These are phyloP conservation scores for Nemania serpens DNA, from an alignment of 2,329 filamentous ascomycete genomes.

Conservation along the genomic window DNA sequence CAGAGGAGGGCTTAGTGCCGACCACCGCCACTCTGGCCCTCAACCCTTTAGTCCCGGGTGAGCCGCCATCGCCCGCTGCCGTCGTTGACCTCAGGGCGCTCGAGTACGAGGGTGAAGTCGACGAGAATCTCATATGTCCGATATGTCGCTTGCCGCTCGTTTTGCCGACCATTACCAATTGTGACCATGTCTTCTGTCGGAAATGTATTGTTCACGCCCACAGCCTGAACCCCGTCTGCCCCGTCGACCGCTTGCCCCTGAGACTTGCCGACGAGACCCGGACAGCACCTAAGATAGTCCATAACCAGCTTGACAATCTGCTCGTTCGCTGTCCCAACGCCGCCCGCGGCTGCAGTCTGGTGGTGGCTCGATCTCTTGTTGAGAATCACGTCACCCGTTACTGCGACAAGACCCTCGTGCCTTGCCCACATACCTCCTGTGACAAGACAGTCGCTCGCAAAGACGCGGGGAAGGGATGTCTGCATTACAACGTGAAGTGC, in stretches of 20 bases:
- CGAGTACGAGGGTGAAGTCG: slow-evolving; percentile 48
- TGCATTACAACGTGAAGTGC: slow-evolving; percentile 58
- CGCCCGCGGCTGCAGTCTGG: slow-evolving; percentile 54
- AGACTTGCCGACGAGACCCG: slow-evolving; percentile 42
- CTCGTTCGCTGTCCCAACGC: slow-evolving; percentile 63
- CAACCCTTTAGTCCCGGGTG: slow-evolving; percentile 31
- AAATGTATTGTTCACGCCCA: slow-evolving; percentile 56
- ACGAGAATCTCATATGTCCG: slow-evolving; percentile 56
- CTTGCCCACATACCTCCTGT: slow-evolving; percentile 61
- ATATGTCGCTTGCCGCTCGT: slow-evolving; percentile 66
- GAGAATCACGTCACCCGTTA: slow-evolving; percentile 61
- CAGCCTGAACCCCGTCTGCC: slow-evolving; percentile 53
- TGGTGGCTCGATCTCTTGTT: slow-evolving; percentile 58
- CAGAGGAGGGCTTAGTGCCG: slow-evolving; percentile 40
- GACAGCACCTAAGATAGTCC: slow-evolving; percentile 53
- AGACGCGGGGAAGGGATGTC: slow-evolving; percentile 56
- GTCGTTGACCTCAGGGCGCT: slow-evolving; percentile 51
- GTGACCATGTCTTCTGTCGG: slow-evolving; percentile 69
- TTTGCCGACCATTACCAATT: slow-evolving; percentile 63
- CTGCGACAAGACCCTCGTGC: slow-evolving; percentile 59
- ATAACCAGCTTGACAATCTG: slow-evolving; percentile 65
- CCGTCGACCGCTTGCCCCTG: slow-evolving; percentile 58
- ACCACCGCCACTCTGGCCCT: slow-evolving; percentile 36
- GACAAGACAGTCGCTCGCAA: slow-evolving; percentile 56
- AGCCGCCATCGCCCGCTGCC: slow-evolving; percentile 19